Conservation (phyloP, 495 filamentous ascomycete species). For the Chaetomium fimeti region DNA sequence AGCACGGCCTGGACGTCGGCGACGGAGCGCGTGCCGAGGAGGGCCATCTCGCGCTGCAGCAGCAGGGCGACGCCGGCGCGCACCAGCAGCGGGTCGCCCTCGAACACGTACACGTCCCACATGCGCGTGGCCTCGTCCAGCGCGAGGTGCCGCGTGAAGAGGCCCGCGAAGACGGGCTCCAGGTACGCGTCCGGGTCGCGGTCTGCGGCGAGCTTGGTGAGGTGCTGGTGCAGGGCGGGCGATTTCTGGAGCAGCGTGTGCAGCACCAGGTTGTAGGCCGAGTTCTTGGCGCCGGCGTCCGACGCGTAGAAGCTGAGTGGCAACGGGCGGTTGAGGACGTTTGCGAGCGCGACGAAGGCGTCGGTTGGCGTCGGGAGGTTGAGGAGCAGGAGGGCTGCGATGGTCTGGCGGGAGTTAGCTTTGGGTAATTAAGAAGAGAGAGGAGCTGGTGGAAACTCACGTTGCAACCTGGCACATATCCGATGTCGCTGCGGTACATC, state of each 20-base stretch:
- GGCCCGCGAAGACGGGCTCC: slow-evolving; percentile 49
- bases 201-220: slow-evolving; percentile 45
- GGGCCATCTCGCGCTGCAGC: slow-evolving; percentile 44
- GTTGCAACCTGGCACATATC: slow-evolving; percentile 84
- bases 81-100: slow-evolving; percentile 80
- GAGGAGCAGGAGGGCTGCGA: slow-evolving; percentile 82
- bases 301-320: slow-evolving; percentile 83
- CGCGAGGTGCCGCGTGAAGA: slow-evolving; percentile 55
- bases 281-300: slow-evolving; percentile 68
- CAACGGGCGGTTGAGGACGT: slow-evolving; percentile 83
- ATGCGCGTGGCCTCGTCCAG: slow-evolving; percentile 75
- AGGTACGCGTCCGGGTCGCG: slow-evolving; percentile 54
- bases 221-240: slow-evolving; percentile 65
- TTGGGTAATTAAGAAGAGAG: neutral
- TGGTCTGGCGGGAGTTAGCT: slow-evolving; percentile 50
- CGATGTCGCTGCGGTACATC: slow-evolving; percentile 93
- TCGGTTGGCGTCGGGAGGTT: slow-evolving; percentile 69
- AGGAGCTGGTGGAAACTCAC: slow-evolving; percentile 45
- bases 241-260: slow-evolving; percentile 71
- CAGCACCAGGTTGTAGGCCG: slow-evolving; percentile 69
- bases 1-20: slow-evolving; percentile 39
- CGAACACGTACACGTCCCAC: slow-evolving; percentile 94
- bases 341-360: slow-evolving; percentile 82
- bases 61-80: slow-evolving; percentile 74
- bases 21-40: slow-evolving; percentile 38